Evolutionary conservation across 768 basidiomycete species (phyloP).

Genomic region (Mycena polygramma): DNA sequence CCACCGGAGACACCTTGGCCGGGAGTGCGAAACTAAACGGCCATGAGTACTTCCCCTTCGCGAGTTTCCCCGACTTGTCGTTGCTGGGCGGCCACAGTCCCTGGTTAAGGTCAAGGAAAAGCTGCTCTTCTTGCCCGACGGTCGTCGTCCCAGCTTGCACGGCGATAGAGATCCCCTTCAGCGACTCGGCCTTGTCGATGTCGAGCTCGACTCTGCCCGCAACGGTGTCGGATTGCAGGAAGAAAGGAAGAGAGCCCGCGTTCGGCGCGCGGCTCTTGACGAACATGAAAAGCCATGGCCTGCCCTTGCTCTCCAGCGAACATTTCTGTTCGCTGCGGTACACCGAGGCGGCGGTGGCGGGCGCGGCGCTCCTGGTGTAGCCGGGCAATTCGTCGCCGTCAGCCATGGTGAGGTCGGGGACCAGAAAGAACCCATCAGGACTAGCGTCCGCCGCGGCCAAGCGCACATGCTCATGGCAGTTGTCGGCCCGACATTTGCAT

Average conservation of each 20-base stretch:
- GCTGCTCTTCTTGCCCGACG: conserved; percentile 67
- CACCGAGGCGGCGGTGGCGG: neutral
- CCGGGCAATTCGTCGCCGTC: conserved; percentile 33
- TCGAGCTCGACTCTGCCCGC: conserved; percentile 65
- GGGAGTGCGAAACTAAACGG: conserved; percentile 65
- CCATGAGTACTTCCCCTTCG: conserved; percentile 60
- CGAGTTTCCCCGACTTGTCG: conserved; percentile 50
- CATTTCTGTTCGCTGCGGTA: conserved; percentile 52
- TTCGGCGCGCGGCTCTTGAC: conserved; percentile 61
- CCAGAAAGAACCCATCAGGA: neutral
- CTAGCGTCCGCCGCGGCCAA: neutral
- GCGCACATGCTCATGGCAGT: conserved; percentile 1
- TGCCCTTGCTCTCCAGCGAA: conserved; percentile 59
- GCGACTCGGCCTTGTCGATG: conserved; percentile 60
- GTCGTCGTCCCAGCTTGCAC: conserved; percentile 64
- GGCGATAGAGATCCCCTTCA: conserved; percentile 62
- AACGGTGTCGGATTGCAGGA: conserved; percentile 62
- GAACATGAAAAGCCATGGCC: conserved; percentile 62
- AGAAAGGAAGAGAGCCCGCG: conserved; percentile 56
- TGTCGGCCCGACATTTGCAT: neutral
- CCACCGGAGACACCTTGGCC: conserved; percentile 52
- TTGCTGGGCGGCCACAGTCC: conserved; percentile 55
- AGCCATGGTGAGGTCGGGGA: conserved; percentile 29
- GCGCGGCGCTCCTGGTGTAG: conserved; percentile 32
- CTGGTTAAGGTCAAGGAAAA: conserved; percentile 59